Percentiles rank a stretch among this genome's conserved stretches.
These are phyloP conservation scores for Fraxinus sp. DNA, from an alignment of 305 asterid species.

Conservation along the genomic window DNA sequence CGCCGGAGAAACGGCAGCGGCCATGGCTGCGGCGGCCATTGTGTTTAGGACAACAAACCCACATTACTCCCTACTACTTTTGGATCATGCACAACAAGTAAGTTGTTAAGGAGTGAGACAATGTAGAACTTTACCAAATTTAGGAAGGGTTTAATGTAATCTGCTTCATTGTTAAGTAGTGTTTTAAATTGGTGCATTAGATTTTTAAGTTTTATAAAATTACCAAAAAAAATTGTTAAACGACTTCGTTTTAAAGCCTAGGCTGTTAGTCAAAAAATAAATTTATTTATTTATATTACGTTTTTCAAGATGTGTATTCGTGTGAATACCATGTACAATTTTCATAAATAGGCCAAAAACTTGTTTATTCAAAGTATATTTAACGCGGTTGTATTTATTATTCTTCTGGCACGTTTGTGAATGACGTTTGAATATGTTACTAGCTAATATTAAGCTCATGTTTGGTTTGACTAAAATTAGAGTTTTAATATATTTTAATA, in stretches of 20 bases:
- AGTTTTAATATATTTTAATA: neutral
- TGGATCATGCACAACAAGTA: conserved; percentile 71
- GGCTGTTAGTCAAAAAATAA: neutral
- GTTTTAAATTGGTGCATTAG: neutral
- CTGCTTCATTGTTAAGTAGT: neutral
- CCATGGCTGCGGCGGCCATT: conserved; percentile 73
- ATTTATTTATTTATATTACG: too few relatives aligned
- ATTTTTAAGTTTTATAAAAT: neutral
- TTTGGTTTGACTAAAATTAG: neutral
- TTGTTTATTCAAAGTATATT: neutral
- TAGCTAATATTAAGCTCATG: neutral
- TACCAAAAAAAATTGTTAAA: neutral
- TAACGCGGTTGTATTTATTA: too few relatives aligned
- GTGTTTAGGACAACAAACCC: conserved; percentile 68
- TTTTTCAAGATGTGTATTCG: neutral
- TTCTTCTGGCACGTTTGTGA: neutral
- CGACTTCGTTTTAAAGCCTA: neutral
- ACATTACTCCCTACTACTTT: conserved; percentile 62
- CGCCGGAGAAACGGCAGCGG: conserved; percentile 78
- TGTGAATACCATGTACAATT: neutral
- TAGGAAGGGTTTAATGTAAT: conserved; percentile 13
- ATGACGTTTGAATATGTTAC: neutral
- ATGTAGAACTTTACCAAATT: conserved; percentile 10
- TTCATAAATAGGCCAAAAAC: neutral
- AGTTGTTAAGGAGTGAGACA: conserved; percentile 30